Percentiles rank a stretch among this genome's conserved stretches.
Conservation (phyloP, 2,329 filamentous ascomycete genomes). For the Xylaria sp. region DNA sequence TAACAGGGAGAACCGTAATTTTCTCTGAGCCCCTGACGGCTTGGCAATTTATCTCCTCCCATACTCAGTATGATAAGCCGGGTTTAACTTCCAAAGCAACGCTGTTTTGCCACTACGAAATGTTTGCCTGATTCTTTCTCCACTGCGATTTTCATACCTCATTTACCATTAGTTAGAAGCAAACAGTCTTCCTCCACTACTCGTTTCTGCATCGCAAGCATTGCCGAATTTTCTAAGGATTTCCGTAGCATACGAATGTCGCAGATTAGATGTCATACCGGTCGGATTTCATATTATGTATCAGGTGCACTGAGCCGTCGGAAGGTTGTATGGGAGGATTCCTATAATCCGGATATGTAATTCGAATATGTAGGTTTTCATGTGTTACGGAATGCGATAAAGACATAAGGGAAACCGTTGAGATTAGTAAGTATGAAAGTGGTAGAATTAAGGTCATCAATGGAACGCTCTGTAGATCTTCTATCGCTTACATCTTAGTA, state of each 20-base stretch:
- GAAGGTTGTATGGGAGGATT: not conserved
- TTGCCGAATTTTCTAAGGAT: not conserved
- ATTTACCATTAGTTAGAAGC: constrained; percentile 14
- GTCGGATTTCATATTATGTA: not conserved
- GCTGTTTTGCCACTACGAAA: not conserved
- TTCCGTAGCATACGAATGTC: not conserved
- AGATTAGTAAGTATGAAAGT: not conserved
- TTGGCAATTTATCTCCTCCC: not conserved
- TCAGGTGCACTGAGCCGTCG: not conserved
- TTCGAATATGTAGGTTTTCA: constrained; percentile 1
- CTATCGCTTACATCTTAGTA: not conserved
- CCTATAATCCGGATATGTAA: constrained; percentile 16
- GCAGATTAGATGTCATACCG: constrained; percentile 1
- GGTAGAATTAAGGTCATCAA: not conserved
- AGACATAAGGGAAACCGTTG: not conserved
- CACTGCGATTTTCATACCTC: not conserved
- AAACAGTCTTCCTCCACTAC: not conserved
- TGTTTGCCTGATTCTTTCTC: not conserved
- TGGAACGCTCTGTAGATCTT: constrained; percentile 16
- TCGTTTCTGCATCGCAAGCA: constrained; percentile 6
- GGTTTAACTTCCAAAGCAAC: not conserved
- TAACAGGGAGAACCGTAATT: not conserved
- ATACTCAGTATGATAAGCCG: not conserved
- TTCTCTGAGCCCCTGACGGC: not conserved
- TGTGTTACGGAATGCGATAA: constrained; percentile 19